phyloP scores from a whole-genome alignment of 129 eudicot genomes.

The Chrysanthemum seticuspe region DNA sequence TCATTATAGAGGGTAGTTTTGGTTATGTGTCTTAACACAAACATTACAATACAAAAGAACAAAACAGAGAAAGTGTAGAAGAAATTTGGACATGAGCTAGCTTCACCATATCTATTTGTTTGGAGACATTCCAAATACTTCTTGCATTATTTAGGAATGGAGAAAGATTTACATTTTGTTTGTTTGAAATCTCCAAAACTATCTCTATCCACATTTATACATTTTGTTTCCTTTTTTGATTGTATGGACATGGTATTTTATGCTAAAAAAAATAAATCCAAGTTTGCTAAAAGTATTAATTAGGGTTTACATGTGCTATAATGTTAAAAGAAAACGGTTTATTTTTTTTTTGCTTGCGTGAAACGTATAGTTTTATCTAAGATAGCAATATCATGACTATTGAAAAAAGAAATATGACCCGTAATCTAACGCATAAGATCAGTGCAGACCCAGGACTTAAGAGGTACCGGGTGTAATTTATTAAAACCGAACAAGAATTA shows the following conservation, averaged over 20 bases:
- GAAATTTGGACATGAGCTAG: slow-evolving; percentile 30
- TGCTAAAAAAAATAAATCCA: neutral
- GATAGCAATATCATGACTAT: no score
- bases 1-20: slow-evolving; percentile 14
- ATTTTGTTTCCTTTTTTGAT: neutral
- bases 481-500: no score
- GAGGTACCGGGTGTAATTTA: no score
- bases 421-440: no score
- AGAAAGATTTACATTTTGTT: slow-evolving; percentile 19
- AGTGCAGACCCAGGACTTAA: no score
- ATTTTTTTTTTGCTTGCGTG: no score
- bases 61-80: slow-evolving; percentile 11
- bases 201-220: slow-evolving; percentile 14
- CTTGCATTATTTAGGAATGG: slow-evolving; percentile 23
- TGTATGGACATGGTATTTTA: neutral
- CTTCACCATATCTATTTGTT: slow-evolving; percentile 27
- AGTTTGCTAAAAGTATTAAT: neutral
- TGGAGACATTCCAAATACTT: slow-evolving; percentile 30
- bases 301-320: neutral
- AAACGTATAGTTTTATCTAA: no score
- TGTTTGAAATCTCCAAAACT: slow-evolving; percentile 18
- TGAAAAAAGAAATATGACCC: no score
- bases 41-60: slow-evolving; percentile 7
- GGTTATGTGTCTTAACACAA: slow-evolving; percentile 21
- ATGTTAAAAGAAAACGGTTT: no score